A percentile compares a stretch with the other conserved stretches of the same genome.
Evolutionary conservation across 1,284 basidiomycete genomes (phyloP).

Genomic region (Xerocomus minutiporus): DNA sequence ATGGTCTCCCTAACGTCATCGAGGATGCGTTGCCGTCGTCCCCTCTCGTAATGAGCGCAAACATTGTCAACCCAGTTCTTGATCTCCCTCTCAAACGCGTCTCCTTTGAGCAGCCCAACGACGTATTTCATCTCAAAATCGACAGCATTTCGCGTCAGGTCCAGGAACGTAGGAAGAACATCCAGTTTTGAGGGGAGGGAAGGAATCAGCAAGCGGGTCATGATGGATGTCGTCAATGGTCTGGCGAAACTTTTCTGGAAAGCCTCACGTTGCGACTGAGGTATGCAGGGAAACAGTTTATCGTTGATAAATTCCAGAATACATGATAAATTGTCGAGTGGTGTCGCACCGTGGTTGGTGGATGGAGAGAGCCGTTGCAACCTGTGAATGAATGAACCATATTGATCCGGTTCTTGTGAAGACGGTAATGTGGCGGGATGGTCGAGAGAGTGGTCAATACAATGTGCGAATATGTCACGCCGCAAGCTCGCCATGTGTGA

Average conservation of each 20-base stretch:
- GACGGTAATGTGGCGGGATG: conserved; percentile 46
- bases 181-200: conserved; percentile 60
- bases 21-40: conserved; percentile 60
- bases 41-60: conserved; percentile 68
- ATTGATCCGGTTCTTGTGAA: conserved; percentile 34
- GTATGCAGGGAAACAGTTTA: conserved; percentile 54
- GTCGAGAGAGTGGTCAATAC: conserved; percentile 54
- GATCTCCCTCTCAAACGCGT: conserved; percentile 47
- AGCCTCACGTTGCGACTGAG: conserved; percentile 37
- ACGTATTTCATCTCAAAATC: conserved; percentile 58
- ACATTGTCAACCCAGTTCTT: conserved; percentile 60
- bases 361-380: conserved; percentile 46
- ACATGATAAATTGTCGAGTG: conserved; percentile 48
- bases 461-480: conserved; percentile 57
- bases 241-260: conserved; percentile 55
- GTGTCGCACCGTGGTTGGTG: conserved; percentile 36
- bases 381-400: conserved; percentile 30
- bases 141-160: conserved; percentile 50
- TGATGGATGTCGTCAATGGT: conserved; percentile 53
- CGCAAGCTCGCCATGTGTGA: conserved; percentile 56
- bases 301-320: conserved; percentile 54
- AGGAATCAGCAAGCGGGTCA: conserved; percentile 63
- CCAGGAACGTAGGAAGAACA: conserved; percentile 58
- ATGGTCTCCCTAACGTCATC: conserved; percentile 51
- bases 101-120: conserved; percentile 47